Base-by-base conservation (phyloP, 805 yeast genomes). In the Cyberlindnera samutprakarnensis region DNA sequence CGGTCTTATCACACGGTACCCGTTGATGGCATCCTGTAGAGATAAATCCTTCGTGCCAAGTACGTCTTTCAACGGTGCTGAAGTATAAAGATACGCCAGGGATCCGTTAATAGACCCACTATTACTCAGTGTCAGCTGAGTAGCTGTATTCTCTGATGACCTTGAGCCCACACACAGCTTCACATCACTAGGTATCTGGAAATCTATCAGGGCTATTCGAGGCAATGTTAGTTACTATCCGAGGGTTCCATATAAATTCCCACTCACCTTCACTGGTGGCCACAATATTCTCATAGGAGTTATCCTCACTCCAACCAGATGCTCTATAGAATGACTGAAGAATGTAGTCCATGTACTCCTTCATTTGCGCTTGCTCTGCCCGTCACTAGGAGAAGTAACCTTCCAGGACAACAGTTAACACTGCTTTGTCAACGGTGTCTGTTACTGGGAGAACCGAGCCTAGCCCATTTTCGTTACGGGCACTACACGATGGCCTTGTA, bases 301-400 rank as follows among this genome's bases (percentile, higher is more conserved):
- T 81, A 42, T 83, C 85, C 36, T 73, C 72, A 44, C 78, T 75
- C 96, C 96, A 88, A 5, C 69, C 68, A 1, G 94, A 77, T 16
- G 79, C 54, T 23, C 64, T 57, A 53, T 79, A 72, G 59, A 83
- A 90, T 43, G 83, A 72, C 56, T 70, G 66, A 44, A 79, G 78
- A 20, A 90, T 71, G 54, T 79, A 81, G 46, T 90, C 95, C 95
- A 90, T 86, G 60, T 82, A 88, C 26, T 74, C 70, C 35, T 40
- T 39, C 53, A 48, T 48, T 27, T 14, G 32, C 12, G 10, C 19
- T n/a, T n/a, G n/a, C n/a, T n/a, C n/a, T n/a, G n/a, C n/a, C n/a
- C n/a, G n/a, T n/a, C n/a, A n/a, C n/a, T n/a, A n/a, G n/a, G n/a
- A n/a, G n/a, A n/a, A n/a, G n/a, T n/a, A n/a, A n/a, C n/a, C n/a